Conservation (phyloP, 805 yeast species). For the Ogataea trehaloabstinens region DNA sequence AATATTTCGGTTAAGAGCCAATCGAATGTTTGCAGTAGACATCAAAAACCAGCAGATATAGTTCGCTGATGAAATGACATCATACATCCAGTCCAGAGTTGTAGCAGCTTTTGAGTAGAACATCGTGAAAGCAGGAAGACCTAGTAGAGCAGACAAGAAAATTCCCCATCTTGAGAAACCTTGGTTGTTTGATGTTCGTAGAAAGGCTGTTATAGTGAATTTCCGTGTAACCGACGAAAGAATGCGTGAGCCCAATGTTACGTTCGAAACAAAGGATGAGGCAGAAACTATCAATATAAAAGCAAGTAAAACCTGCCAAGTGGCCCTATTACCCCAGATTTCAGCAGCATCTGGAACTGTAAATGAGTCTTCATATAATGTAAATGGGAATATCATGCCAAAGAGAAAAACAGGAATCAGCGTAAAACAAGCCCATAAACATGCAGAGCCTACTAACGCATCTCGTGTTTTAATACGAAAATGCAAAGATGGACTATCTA, state of each 20-base stretch:
- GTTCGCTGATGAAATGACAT: conserved; percentile 1
- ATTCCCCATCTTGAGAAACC: neutral
- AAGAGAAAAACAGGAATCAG: neutral
- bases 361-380: neutral
- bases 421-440: neutral
- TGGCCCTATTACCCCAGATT: neutral
- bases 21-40: neutral
- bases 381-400: neutral
- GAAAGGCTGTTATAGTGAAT: neutral
- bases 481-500: neutral
- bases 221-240: neutral
- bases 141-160: neutral
- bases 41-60: conserved; percentile 1
- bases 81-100: conserved; percentile 1
- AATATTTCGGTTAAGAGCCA: neutral
- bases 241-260: neutral
- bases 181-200: neutral
- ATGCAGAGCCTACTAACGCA: neutral
- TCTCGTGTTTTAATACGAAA: neutral
- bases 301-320: neutral
- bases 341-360: neutral
- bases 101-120: neutral
- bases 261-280: neutral
- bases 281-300: neutral
- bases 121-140: neutral